phyloP scores from a whole-genome alignment of 345 rosid species.

The Hibiscus tridactylites region DNA sequence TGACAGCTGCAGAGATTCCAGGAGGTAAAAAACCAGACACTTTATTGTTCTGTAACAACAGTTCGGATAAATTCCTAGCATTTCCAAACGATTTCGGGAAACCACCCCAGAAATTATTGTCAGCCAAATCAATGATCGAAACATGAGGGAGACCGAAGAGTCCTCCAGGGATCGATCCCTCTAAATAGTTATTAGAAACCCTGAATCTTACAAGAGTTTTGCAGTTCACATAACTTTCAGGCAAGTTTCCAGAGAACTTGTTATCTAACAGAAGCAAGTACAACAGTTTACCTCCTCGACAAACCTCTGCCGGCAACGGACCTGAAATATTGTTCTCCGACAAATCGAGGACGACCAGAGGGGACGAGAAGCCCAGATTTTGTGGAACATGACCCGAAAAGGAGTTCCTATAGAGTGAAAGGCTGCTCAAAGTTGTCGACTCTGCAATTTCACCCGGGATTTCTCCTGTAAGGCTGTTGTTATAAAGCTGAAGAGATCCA shows the following conservation, averaged over 20 bases:
- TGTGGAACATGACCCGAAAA: conserved; percentile 73
- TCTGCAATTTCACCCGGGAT: conserved; percentile 55
- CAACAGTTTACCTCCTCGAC: conserved; percentile 64
- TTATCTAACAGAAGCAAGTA: conserved; percentile 75
- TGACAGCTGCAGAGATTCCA: conserved; percentile 55
- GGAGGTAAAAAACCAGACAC: conserved; percentile 65
- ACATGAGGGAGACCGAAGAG: conserved; percentile 67
- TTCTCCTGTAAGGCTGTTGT: conserved; percentile 83
- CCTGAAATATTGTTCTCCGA: conserved; percentile 80
- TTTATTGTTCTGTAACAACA: conserved; percentile 66
- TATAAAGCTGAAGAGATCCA: conserved; percentile 67
- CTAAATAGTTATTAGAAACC: conserved; percentile 56
- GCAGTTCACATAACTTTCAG: conserved; percentile 56
- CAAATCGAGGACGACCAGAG: conserved; percentile 55
- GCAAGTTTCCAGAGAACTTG: conserved; percentile 58
- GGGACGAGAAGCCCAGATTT: conserved; percentile 50
- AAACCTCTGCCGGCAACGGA: conserved; percentile 55
- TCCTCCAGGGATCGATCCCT: conserved; percentile 55
- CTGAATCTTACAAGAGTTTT: conserved; percentile 65
- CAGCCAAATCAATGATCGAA: conserved; percentile 75
- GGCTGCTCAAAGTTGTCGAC: conserved; percentile 49
- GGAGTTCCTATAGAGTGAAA: conserved; percentile 68
- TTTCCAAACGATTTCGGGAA: conserved; percentile 43
- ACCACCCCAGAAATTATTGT: conserved; percentile 61
- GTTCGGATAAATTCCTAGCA: conserved; percentile 75